Evolutionary conservation across 345 rosid species (phyloP).

Genomic region (Mallotus nudiflorus): DNA sequence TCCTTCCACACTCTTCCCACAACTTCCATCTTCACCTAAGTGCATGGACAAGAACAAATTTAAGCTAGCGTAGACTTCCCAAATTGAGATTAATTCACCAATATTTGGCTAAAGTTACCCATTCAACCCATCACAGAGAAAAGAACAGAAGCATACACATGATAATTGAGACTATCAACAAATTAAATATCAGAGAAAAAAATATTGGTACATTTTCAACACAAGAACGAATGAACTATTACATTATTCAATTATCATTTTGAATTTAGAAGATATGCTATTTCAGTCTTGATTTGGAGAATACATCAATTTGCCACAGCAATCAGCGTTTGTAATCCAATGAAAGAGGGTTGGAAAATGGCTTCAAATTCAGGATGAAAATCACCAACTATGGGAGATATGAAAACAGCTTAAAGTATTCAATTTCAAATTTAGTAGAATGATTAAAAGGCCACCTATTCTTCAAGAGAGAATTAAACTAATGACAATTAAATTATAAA

Average conservation of each 20-base stretch:
- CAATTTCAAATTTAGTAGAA: neutral
- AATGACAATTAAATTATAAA: neutral
- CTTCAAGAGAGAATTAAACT: neutral
- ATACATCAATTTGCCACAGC: neutral
- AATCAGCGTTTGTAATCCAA: neutral
- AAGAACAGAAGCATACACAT: neutral
- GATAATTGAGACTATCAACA: neutral
- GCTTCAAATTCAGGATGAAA: neutral
- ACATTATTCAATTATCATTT: neutral
- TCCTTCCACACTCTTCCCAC: conserved; percentile 33
- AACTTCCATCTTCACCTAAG: conserved; percentile 42
- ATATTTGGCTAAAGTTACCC: neutral
- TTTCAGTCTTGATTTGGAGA: neutral
- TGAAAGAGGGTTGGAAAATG: neutral
- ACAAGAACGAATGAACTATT: neutral
- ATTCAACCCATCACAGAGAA: neutral
- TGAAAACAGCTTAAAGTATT: neutral
- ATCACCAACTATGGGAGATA: neutral
- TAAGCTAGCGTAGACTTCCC: neutral
- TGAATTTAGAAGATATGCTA: neutral
- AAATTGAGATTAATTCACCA: neutral
- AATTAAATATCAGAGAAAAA: too few relatives aligned
- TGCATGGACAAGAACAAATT: neutral
- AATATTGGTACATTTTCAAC: conserved; percentile 1
- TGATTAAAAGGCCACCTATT: neutral